Evolutionary conservation across 169 alveolate genomes (phyloP), one percentile per base, ranked within the genome.

Genomic region (Plasmodium vinckei): DNA sequence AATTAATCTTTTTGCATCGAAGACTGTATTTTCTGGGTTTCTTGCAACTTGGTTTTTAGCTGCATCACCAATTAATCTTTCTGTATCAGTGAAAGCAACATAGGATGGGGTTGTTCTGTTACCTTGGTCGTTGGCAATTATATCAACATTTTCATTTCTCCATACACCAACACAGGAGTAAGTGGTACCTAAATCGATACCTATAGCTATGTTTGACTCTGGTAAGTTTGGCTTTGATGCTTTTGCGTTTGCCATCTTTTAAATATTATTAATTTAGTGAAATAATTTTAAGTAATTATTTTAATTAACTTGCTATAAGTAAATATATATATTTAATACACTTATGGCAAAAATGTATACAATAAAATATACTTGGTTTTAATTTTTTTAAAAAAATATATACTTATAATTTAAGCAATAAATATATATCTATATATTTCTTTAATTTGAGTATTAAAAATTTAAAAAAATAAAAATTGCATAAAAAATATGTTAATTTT

Each of bases 61-160:
- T 42, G 99, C 99, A 72, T 97, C 99, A 7, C 99, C 99, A 54
- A 98, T 96, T 54, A 98, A 95, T 79, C 99, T 95, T 88, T 98
- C 99, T 33, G 97, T 95, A 75, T 98, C 99, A 46, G 99, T 98
- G 91, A 97, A 98, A 54, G 99, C 99, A 46, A 98, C 99, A 88
- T 97, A 98, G 1, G 99, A 97, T 15, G 99, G 99, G 10, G 99
- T 98, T 69, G 99, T 98, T 72, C 99, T 94, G 95, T 98, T 98
- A 47, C 99, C 99, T 93, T 98, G 98, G 77, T 98, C 99, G 89
- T 98, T 98, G 17, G 99, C 99, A 73, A 98, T 97, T 82, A 99
- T 98, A 88, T 98, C 99, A 60, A 97, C 99, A 90, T 96, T 96
- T 73, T 97, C 98, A 94, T 97, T 97, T 91, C 96, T 95, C 95